Evolutionary conservation across 768 basidiomycete genomes (phyloP).

Genomic region (Astraeus odoratus): DNA sequence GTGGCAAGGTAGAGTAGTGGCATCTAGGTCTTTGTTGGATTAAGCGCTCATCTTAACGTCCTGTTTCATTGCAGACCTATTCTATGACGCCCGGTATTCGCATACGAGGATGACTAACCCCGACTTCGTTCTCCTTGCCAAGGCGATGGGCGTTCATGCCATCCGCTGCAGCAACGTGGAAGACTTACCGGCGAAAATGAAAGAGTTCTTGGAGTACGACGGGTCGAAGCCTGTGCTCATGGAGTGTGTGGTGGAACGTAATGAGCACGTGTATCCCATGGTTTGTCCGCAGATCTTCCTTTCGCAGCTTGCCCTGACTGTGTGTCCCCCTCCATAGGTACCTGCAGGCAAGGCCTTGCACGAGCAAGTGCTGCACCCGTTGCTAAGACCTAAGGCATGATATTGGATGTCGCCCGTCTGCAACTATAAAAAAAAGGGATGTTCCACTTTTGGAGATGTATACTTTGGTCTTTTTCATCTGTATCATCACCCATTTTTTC

Average conservation of each 20-base stretch:
- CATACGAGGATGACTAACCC: slow-evolving; percentile 96
- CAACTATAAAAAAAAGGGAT: neutral
- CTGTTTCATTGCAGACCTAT: slow-evolving; percentile 81
- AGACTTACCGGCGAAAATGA: slow-evolving; percentile 93
- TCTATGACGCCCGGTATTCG: slow-evolving; percentile 95
- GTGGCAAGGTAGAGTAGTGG: slow-evolving; percentile 79
- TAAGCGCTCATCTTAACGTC: neutral
- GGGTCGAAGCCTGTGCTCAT: slow-evolving; percentile 79
- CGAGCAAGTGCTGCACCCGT: slow-evolving; percentile 79
- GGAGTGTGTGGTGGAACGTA: slow-evolving; percentile 81
- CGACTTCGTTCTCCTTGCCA: slow-evolving; percentile 84
- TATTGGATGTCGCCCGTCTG: neutral
- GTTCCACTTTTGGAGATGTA: slow-evolving; percentile 4
- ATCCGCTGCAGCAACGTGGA: slow-evolving; percentile 62
- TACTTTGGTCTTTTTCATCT: slow-evolving; percentile 13
- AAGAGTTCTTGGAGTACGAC: slow-evolving; percentile 96
- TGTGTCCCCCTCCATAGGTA: slow-evolving; percentile 39
- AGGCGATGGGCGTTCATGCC: slow-evolving; percentile 89
- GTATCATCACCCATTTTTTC: slow-evolving; percentile 18
- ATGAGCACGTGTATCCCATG: slow-evolving; percentile 91
- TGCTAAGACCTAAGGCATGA: slow-evolving; percentile 29
- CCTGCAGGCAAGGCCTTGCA: slow-evolving; percentile 93
- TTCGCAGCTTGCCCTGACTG: slow-evolving; percentile 1
- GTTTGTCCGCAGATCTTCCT: slow-evolving; percentile 31
- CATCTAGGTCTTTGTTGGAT: neutral